phyloP scores from a whole-genome alignment of 2,329 filamentous ascomycete genomes.

The Curvularia sp. region DNA sequence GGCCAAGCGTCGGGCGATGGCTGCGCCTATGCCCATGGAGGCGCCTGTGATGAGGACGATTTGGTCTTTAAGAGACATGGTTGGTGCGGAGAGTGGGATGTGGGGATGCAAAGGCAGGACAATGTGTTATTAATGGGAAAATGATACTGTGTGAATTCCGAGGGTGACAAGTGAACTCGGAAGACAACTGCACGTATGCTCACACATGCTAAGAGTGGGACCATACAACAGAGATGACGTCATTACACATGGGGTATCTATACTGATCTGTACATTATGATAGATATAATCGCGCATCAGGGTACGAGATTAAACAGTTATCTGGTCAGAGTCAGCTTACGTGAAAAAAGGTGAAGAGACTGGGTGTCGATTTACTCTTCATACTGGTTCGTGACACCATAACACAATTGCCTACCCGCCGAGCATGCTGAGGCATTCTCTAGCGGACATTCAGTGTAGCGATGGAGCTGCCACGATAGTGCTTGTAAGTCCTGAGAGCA shows the following conservation, averaged over 20 bases:
- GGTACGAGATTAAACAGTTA: slow-evolving; percentile 6
- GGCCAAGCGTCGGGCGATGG: slow-evolving; percentile 53
- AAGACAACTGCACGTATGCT: background rate
- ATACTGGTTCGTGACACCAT: background rate
- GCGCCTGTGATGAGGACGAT: slow-evolving; percentile 50
- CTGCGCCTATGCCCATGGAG: slow-evolving; percentile 58
- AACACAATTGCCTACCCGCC: background rate
- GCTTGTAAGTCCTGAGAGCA: background rate
- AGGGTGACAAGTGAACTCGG: background rate
- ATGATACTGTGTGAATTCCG: background rate
- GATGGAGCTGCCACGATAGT: background rate
- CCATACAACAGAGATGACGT: slow-evolving; percentile 12
- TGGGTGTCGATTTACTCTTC: background rate
- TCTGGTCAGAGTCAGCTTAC: slow-evolving; percentile 1
- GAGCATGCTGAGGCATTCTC: background rate
- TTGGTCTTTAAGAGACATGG: slow-evolving; percentile 39
- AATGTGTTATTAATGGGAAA: background rate
- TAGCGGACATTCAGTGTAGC: background rate
- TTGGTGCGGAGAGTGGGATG: background rate
- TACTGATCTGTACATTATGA: background rate
- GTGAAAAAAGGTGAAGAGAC: background rate
- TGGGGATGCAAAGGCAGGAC: background rate
- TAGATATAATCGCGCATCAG: background rate
- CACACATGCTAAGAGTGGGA: background rate
- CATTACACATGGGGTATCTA: background rate